phyloP scores from a whole-genome alignment of 257 asterid genomes.

The Solanum pinnatisectum region DNA sequence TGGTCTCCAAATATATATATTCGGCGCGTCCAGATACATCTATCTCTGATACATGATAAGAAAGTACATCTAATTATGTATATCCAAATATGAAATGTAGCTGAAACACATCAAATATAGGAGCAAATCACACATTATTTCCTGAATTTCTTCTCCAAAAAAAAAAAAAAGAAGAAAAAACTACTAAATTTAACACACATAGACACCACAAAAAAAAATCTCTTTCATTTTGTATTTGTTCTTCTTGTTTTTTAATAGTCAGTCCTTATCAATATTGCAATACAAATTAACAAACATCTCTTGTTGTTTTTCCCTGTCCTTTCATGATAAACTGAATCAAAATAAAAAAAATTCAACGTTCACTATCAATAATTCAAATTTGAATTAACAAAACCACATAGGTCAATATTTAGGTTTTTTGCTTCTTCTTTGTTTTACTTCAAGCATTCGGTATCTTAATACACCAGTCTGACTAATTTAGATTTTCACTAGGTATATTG shows the following conservation, averaged over 20 bases:
- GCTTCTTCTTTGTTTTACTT: neutral
- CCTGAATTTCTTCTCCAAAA: too few relatives aligned
- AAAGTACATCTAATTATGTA: too few relatives aligned
- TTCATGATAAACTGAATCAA: neutral
- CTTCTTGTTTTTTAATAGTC: neutral
- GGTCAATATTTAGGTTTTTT: neutral
- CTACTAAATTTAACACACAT: too few relatives aligned
- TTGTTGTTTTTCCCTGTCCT: neutral
- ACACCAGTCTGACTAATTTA: too few relatives aligned
- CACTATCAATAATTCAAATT: neutral
- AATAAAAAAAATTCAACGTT: neutral
- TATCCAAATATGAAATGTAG: neutral
- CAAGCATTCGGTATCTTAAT: too few relatives aligned
- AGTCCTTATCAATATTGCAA: neutral
- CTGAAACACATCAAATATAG: too few relatives aligned
- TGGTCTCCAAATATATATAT: too few relatives aligned
- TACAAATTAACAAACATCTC: neutral
- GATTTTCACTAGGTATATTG: neutral
- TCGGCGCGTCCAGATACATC: neutral
- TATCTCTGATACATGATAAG: too few relatives aligned
- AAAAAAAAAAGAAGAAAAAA: too few relatives aligned
- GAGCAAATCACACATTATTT: neutral
- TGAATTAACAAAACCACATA: neutral
- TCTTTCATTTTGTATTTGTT: neutral
- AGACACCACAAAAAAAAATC: too few relatives aligned